A percentile compares a stretch with the other conserved stretches of the same genome.
phyloP scores from a whole-genome alignment of 23 red algal species.

The Cyanidioschyzon merolae region DNA sequence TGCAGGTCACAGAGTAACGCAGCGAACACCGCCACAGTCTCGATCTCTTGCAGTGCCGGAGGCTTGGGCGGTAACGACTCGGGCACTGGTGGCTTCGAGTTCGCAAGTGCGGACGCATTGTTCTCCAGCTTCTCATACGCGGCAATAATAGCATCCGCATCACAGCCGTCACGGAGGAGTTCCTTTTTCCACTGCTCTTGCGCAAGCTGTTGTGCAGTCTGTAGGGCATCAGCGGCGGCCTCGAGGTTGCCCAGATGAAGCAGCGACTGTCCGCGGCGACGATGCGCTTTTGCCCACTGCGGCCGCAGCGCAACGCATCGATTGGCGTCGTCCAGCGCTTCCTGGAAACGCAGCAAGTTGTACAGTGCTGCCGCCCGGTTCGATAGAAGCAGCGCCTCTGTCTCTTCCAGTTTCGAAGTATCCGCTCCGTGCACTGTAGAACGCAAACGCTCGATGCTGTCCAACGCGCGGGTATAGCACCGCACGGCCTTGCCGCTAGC shows the following conservation, averaged over 20 bases:
- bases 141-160: background rate
- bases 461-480: background rate
- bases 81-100: background rate
- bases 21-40: conserved; percentile 55
- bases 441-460: background rate
- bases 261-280: conserved; percentile 61
- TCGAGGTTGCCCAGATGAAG: conserved; percentile 73
- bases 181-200: conserved; percentile 29
- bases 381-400: conserved; percentile 58
- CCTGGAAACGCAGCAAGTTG: conserved; percentile 46
- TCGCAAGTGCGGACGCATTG: background rate
- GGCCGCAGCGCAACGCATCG: conserved; percentile 47
- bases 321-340: conserved; percentile 76
- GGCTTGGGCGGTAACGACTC: background rate
- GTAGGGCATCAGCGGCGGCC: conserved; percentile 62
- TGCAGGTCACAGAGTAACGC: conserved; percentile 55
- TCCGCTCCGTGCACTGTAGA: background rate
- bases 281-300: conserved; percentile 90
- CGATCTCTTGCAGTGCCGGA: conserved; percentile 24
- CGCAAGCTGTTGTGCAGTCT: conserved; percentile 46
- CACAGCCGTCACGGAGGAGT: background rate
- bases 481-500: conserved; percentile 7
- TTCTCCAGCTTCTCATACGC: background rate
- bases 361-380: conserved; percentile 81
- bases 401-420: conserved; percentile 34